These are phyloP conservation scores for Botryotinia convoluta DNA, from an alignment of 2,329 filamentous ascomycete genomes.

Conservation along the genomic window DNA sequence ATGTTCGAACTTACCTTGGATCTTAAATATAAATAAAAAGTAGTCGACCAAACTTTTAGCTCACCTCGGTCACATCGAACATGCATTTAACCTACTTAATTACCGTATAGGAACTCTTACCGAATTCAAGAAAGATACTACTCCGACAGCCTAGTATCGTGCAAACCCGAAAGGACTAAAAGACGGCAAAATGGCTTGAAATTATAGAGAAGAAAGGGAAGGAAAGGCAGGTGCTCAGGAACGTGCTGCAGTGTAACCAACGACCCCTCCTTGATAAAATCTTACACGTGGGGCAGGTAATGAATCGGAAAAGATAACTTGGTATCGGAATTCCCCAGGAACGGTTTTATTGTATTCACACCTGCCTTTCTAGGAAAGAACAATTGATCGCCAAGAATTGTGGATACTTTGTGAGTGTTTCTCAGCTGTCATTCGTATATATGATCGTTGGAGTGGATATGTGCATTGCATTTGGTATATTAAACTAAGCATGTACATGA, in stretches of 20 bases:
- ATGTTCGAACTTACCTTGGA: not conserved
- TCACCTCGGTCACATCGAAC: not conserved
- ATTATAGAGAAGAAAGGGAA: not conserved
- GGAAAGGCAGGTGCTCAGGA: constrained; percentile 1
- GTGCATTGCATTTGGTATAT: not conserved
- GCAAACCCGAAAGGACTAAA: not conserved
- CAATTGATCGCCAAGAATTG: constrained; percentile 6
- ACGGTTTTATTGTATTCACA: not conserved
- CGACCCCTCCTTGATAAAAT: constrained; percentile 2
- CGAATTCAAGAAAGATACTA: not conserved
- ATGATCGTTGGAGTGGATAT: not conserved
- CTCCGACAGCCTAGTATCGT: not conserved
- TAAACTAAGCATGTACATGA: not conserved
- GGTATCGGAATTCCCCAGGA: constrained; percentile 8
- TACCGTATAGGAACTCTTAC: not conserved
- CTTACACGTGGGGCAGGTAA: constrained; percentile 15
- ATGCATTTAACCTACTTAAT: not conserved
- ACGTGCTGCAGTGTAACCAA: not conserved
- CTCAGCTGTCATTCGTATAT: constrained; percentile 3
- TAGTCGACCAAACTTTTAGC: not conserved
- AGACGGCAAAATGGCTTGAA: not conserved
- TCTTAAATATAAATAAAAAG: not conserved
- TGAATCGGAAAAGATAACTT: not conserved
- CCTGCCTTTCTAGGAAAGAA: constrained; percentile 14
- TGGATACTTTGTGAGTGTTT: not conserved